Evolutionary conservation across 768 basidiomycete genomes (phyloP), one percentile per base, ranked within the genome.

Genomic region (Grammothele lineata): DNA sequence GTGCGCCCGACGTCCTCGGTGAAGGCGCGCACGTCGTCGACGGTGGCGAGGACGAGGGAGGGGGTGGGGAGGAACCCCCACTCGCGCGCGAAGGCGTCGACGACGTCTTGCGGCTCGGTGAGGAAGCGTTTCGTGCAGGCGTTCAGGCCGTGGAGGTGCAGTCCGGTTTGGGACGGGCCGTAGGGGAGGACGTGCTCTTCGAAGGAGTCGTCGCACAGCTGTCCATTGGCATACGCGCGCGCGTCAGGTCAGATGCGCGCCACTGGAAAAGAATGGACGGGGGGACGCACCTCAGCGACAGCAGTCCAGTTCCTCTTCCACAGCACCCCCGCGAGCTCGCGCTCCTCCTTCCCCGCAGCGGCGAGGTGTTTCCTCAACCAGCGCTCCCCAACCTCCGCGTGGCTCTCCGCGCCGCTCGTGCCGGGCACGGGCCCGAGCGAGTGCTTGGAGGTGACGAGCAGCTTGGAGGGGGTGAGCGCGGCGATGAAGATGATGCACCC

Each of bases 131-230:
- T 75, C 4, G 78, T 70, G 51, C 78, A 81, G 42, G 73, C 67
- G 60, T 98, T 97, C 40, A 98, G 70, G 2, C 95, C 95, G 68
- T 98, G 96, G 0, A 98, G 76, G 58, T 97, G 92, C 1, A 97
- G 79, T 3, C 94, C 95, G 0, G 92, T 89, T 48, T 81, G 80
- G 17, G 95, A 84, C 3, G 80, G 74, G 0, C 90, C 70, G 60
- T 92, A 95, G 0, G 80, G 71, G 0, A 99, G 76, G 45, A 98
- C 95, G 58, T 99, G 96, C 62, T 98, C 95, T 58, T 99, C 95
- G 63, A 98, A 98, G 0, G 77, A 78, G 66, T 99, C 96, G 59
- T 99, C 96, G 62, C 96, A 99, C 5, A 99, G 83, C 94, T 97
- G n/a, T n/a, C n/a, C n/a, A n/a, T 25, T 33, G 24, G 27, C 8